Conservation (phyloP, 176 grass and related monocot species). For the Chloris gayana region DNA sequence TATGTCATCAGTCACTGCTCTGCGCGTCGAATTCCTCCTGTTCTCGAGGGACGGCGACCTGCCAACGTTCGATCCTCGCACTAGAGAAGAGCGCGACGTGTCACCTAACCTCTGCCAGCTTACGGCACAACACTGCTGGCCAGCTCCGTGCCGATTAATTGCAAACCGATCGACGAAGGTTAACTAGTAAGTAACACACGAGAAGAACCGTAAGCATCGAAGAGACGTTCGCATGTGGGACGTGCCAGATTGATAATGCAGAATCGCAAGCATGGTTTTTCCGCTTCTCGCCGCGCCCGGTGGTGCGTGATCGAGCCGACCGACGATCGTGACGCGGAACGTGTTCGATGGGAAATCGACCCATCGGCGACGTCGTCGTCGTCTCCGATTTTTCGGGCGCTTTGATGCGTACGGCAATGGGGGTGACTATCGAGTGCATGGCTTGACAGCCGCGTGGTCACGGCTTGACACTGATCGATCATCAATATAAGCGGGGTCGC, state of each 20-base stretch:
- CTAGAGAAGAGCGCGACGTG: constrained; percentile 29
- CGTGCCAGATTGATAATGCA: neutral
- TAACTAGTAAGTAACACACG: neutral
- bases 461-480: neutral
- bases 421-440: neutral
- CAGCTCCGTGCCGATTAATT: neutral
- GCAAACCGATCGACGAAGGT: no score
- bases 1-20: neutral
- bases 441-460: neutral
- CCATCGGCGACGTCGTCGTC: neutral
- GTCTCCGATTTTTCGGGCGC: neutral
- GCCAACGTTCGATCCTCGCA: constrained; percentile 24
- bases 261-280: no score
- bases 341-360: neutral
- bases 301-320: neutral
- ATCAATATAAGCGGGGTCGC: neutral
- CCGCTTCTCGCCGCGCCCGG: no score
- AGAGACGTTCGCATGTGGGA: neutral
- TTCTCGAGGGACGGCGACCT: constrained; percentile 28
- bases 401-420: neutral
- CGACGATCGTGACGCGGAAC: neutral
- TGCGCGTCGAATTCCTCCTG: neutral
- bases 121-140: neutral
- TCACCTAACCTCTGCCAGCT: constrained; percentile 2
- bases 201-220: neutral